Evolutionary conservation across 2,329 filamentous ascomycete genomes (phyloP), one percentile per base, ranked within the genome.

Genomic region (Graphilbum fragrans): DNA sequence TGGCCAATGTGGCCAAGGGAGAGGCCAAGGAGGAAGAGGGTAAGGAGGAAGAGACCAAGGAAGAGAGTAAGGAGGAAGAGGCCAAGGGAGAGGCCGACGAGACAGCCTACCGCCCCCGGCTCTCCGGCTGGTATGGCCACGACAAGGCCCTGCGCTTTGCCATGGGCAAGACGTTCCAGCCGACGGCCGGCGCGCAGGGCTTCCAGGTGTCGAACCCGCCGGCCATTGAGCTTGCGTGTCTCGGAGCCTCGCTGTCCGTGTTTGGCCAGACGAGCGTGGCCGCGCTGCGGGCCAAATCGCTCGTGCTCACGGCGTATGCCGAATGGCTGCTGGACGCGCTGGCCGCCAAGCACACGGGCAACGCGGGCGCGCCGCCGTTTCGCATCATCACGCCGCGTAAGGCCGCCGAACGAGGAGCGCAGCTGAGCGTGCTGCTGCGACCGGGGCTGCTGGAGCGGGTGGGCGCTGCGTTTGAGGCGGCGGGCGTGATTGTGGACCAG

Each of bases 141-240:
- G 81, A 87, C 61, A 86, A 86, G 60, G 61, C 65, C 38, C 77
- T 76, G 27, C 71, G 87, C 14, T 94, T 94, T 64, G 70, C 76
- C 49, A 94, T 94, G 87, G 77, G 80, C 43, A 90, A 86, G 60
- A 65, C 68, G 43, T 94, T 93, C 60, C 65, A 78, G 33, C 86
- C 87, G 4, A 83, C 84, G 8, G 64, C 74, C 2, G 87, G 88
- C 32, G 88, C 87, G 0, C 77, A 71, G 27, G 87, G 87, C 4
- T 94, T 77, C 60, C 86, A 94, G 59, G 59, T 90, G n/a, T 86
- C 80, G 38, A 95, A 94, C 57, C 86, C 83, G 2, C 85, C 77
- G 0, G 83, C 80, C 11, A 66, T 92, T 7, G 86, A 93, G 52
- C 71, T 88, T 35, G 82, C 82, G 12, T 75, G 79, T n/a, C 69